Conservation (phyloP, 768 basidiomycete species). For the Tephrocybe sp. region DNA sequence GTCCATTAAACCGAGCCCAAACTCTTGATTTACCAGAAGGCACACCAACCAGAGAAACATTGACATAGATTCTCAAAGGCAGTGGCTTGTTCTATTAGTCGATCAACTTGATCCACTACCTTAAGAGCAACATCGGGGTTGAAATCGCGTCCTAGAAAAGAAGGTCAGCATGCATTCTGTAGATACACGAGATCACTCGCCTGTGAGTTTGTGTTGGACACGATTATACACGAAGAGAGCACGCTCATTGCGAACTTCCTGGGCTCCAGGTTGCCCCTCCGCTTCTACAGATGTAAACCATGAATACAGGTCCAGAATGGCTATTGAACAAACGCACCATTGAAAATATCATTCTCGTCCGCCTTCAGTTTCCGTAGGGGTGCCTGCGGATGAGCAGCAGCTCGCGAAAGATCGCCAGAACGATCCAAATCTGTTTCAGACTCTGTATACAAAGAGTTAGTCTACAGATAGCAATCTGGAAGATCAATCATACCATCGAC, state of each 20-base stretch:
- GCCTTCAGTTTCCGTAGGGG: conserved; percentile 82
- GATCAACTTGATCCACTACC: conserved; percentile 87
- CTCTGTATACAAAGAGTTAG: conserved; percentile 24
- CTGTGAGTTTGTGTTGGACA: conserved; percentile 93
- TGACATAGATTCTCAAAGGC: conserved; percentile 95
- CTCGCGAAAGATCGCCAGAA: conserved; percentile 63
- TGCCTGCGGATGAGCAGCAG: conserved; percentile 74
- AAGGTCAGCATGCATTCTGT: not conserved
- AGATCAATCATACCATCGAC: conserved; percentile 53
- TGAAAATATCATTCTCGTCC: conserved; percentile 93
- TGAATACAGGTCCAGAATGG: not conserved
- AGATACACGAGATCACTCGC: conserved; percentile 35
- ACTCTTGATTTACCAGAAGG: conserved; percentile 60
- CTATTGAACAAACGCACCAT: conserved; percentile 50
- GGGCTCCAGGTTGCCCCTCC: conserved; percentile 58
- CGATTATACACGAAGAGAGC: conserved; percentile 93
- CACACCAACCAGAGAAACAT: conserved; percentile 95
- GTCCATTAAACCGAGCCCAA: conserved; percentile 4
- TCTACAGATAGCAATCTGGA: not conserved
- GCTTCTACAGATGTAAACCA: conserved; percentile 27
- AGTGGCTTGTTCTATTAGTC: conserved; percentile 90
- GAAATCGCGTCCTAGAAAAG: conserved; percentile 79
- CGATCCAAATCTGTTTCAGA: conserved; percentile 51
- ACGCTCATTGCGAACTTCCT: conserved; percentile 88
- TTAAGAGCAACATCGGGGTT: conserved; percentile 75